Evolutionary conservation across 148 eudicot species (phyloP).

Genomic region (Silene conica): DNA sequence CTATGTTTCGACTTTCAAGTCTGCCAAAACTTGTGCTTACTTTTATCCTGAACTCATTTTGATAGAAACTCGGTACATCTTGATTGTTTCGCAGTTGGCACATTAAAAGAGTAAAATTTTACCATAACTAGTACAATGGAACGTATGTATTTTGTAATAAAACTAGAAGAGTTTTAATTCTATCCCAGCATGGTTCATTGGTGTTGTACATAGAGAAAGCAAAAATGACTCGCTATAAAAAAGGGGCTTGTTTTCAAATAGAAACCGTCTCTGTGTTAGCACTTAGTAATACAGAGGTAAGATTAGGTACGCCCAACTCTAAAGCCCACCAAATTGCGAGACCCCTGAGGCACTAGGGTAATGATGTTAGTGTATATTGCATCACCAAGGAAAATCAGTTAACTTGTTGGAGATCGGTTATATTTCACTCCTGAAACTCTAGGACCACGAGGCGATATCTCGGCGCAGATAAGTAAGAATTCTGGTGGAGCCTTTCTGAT

Average conservation of each 20-base stretch:
- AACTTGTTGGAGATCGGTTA: conserved; percentile 76
- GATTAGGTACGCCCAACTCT: too few relatives aligned
- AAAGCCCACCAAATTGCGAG: too few relatives aligned
- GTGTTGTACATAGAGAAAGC: too few relatives aligned
- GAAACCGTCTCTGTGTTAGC: too few relatives aligned
- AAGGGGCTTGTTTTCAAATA: neutral
- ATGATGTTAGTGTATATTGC: neutral
- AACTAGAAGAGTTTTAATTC: neutral
- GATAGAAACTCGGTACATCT: neutral
- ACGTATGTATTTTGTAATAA: neutral
- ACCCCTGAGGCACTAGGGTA: too few relatives aligned
- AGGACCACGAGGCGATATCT: conserved; percentile 80
- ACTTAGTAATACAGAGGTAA: too few relatives aligned
- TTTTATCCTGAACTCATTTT: neutral
- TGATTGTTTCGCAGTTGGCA: too few relatives aligned
- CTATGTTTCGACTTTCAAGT: conserved; percentile 2
- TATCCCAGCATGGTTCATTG: conserved; percentile 7
- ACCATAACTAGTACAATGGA: neutral
- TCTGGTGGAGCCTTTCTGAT: conserved; percentile 67
- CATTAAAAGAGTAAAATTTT: neutral
- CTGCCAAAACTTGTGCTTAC: neutral
- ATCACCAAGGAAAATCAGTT: conserved; percentile 53
- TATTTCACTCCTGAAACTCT: conserved; percentile 87
- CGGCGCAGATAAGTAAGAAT: conserved; percentile 67
- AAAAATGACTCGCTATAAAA: neutral